phyloP scores from a whole-genome alignment of 2,329 filamentous ascomycete species.

The Colletotrichum lindemuthianum region DNA sequence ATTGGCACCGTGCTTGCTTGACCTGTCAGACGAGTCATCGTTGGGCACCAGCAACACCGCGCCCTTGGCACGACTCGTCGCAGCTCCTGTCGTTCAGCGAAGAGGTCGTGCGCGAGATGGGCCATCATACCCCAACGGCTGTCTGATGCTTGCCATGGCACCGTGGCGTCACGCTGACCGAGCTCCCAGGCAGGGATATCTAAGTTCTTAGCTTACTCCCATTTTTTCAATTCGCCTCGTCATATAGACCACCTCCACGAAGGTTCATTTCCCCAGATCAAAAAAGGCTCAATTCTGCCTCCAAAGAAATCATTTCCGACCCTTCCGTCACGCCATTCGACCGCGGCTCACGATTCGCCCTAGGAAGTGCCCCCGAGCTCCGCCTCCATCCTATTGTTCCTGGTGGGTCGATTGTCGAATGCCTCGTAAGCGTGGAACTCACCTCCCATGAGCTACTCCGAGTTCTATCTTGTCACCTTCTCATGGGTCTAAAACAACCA shows the following conservation, averaged over 20 bases:
- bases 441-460: no score
- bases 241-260: conserved; percentile 9
- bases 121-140: conserved; percentile 8
- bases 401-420: background rate
- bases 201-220: background rate
- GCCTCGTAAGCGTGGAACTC: background rate
- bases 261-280: conserved; percentile 23
- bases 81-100: conserved; percentile 9
- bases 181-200: background rate
- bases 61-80: conserved; percentile 4
- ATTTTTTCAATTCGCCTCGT: conserved; percentile 16
- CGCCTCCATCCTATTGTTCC: background rate
- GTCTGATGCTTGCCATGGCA: background rate
- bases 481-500: no score
- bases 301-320: conserved; percentile 8
- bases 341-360: conserved; percentile 13
- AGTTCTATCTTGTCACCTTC: no score
- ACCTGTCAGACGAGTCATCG: conserved; percentile 11
- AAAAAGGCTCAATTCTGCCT: conserved; percentile 21
- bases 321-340: conserved; percentile 27
- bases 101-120: conserved; percentile 11
- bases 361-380: conserved; percentile 8
- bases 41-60: background rate
- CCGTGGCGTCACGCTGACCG: background rate
- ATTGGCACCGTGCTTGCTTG: conserved; percentile 4